phyloP scores from a whole-genome alignment of 768 basidiomycete genomes.

The Boletales sp. region DNA sequence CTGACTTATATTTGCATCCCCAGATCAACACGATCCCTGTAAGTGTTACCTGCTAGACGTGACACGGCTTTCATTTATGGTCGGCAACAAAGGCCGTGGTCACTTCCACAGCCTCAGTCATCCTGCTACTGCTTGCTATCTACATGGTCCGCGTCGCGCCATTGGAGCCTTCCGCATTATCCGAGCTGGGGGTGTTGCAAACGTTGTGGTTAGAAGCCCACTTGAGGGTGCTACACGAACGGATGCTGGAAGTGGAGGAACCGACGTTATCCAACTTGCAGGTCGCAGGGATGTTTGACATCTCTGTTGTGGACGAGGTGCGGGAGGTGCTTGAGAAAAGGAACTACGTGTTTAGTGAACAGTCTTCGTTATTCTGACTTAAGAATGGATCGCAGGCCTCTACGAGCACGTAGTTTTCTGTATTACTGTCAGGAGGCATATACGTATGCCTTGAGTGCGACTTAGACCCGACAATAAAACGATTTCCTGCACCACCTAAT shows the following conservation, averaged over 20 bases:
- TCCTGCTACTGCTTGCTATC: not conserved
- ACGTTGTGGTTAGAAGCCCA: not conserved
- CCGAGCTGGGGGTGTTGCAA: not conserved
- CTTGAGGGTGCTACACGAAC: not conserved
- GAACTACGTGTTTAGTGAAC: too few species aligned
- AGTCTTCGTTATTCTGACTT: too few species aligned
- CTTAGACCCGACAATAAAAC: too few species aligned
- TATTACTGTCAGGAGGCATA: too few species aligned
- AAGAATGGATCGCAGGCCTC: too few species aligned
- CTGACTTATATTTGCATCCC: not conserved
- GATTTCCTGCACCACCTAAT: too few species aligned
- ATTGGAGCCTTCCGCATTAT: not conserved
- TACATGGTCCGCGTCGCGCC: not conserved
- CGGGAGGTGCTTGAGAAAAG: not conserved
- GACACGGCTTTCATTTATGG: not conserved
- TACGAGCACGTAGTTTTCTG: too few species aligned
- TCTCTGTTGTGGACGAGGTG: not conserved
- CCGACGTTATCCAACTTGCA: not conserved
- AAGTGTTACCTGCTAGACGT: not conserved
- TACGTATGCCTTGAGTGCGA: too few species aligned
- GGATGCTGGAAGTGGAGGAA: not conserved
- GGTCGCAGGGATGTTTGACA: not conserved
- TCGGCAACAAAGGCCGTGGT: not conserved
- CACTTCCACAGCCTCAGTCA: not conserved
- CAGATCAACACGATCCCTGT: not conserved